These are phyloP conservation scores for Cyclotella baltica DNA, from an alignment of 108 stramenopile genomes.

Conservation along the genomic window DNA sequence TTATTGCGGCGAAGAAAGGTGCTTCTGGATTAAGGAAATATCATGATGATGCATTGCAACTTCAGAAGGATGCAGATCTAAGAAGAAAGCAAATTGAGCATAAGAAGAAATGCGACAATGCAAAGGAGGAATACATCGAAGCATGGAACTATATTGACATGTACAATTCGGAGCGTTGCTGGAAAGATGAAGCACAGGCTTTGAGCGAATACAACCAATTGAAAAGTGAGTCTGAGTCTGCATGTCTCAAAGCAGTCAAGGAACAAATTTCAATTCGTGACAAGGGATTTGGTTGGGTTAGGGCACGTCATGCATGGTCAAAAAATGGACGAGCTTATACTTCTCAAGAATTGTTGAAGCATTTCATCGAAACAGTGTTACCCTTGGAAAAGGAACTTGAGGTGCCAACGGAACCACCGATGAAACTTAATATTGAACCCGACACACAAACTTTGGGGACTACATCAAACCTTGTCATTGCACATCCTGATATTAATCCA, in stretches of 20 bases:
- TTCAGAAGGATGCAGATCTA: not conserved
- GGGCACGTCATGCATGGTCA: constrained; percentile 30
- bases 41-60: constrained; percentile 21
- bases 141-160: constrained; percentile 24
- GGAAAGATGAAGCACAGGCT: constrained; percentile 19
- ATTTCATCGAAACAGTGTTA: not conserved
- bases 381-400: not conserved
- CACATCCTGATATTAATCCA: not conserved
- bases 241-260: constrained; percentile 20
- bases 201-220: constrained; percentile 3
- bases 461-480: not conserved
- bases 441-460: not conserved
- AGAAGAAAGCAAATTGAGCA: not conserved
- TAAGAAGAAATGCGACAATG: constrained; percentile 4
- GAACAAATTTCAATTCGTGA: constrained; percentile 36
- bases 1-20: not conserved
- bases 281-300: constrained; percentile 31
- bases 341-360: not conserved
- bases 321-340: constrained; percentile 11
- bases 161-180: constrained; percentile 33
- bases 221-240: constrained; percentile 25
- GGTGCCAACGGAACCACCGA: not conserved
- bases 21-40: not conserved
- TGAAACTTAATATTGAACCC: not conserved
- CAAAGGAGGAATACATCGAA: constrained; percentile 12